These are phyloP conservation scores for Mycena crocata DNA, from an alignment of 768 basidiomycete species.

Conservation along the genomic window DNA sequence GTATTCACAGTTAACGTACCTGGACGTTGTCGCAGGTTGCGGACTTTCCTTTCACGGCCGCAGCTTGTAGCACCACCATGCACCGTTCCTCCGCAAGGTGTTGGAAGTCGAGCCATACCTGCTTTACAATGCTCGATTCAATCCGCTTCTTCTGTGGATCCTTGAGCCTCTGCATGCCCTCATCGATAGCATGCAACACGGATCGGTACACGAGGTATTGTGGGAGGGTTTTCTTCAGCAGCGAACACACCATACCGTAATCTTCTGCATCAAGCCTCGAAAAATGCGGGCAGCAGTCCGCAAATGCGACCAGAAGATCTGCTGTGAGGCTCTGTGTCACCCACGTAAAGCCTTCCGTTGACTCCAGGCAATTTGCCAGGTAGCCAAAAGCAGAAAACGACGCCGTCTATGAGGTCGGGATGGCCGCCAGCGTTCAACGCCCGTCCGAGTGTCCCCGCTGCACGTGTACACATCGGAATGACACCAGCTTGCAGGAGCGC, in stretches of 20 bases:
- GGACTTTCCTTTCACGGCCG: constrained; percentile 42
- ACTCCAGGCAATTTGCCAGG: constrained; percentile 49
- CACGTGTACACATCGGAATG: constrained; percentile 44
- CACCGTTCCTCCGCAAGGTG: constrained; percentile 42
- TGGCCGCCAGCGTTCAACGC: constrained; percentile 34
- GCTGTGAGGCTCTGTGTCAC: constrained; percentile 45
- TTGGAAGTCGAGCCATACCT: constrained; percentile 42
- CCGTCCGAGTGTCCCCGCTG: constrained; percentile 42
- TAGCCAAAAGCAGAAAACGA: constrained; percentile 46
- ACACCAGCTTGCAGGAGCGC: constrained; percentile 46
- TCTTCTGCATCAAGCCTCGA: constrained; percentile 43
- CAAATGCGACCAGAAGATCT: constrained; percentile 46
- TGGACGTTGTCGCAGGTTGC: constrained; percentile 52
- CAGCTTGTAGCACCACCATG: constrained; percentile 38
- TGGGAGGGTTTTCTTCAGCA: constrained; percentile 44
- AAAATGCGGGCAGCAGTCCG: constrained; percentile 43
- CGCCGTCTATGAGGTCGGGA: constrained; percentile 38
- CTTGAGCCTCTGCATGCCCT: constrained; percentile 40
- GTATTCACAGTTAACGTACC: constrained; percentile 27
- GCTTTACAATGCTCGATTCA: constrained; percentile 36
- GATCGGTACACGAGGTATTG: constrained; percentile 53
- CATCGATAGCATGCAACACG: constrained; percentile 46
- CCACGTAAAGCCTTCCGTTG: constrained; percentile 53
- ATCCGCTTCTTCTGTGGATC: constrained; percentile 34
- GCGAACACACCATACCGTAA: constrained; percentile 40